Conservation (phyloP, 345 rosid genomes). For the Syzygium aromaticum region DNA sequence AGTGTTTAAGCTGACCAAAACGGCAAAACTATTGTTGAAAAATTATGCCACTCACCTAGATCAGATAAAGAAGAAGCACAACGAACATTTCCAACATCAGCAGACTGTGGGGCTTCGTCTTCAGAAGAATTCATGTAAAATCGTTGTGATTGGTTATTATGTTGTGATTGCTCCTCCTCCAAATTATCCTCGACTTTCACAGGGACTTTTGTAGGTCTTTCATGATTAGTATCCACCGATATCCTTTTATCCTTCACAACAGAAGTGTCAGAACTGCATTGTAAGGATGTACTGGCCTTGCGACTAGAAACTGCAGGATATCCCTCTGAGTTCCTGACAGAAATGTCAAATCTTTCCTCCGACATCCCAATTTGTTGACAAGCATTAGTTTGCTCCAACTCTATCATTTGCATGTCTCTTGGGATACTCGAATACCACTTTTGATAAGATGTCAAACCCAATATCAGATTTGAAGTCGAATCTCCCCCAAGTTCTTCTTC, state of each 20-base stretch:
- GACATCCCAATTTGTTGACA: slow-evolving; percentile 19
- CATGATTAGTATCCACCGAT: slow-evolving; percentile 6
- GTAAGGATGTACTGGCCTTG: slow-evolving; percentile 21
- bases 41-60: slow-evolving; percentile 43
- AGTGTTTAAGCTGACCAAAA: not conserved
- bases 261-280: slow-evolving; percentile 45
- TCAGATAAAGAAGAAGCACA: slow-evolving; percentile 27
- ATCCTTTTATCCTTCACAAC: slow-evolving; percentile 42
- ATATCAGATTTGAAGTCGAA: slow-evolving; percentile 34
- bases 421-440: slow-evolving; percentile 45
- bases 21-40: not conserved
- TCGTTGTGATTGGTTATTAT: not conserved
- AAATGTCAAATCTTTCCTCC: slow-evolving; percentile 13
- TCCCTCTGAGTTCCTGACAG: slow-evolving; percentile 15
- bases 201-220: slow-evolving; percentile 2
- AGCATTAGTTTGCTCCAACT: slow-evolving; percentile 6
- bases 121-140: slow-evolving; percentile 38
- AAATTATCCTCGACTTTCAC: slow-evolving; percentile 14
- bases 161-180: slow-evolving; percentile 13
- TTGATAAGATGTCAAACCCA: slow-evolving; percentile 59
- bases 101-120: slow-evolving; percentile 25
- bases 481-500: slow-evolving; percentile 33
- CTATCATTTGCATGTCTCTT: slow-evolving; percentile 30
- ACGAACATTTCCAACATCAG: slow-evolving; percentile 21
- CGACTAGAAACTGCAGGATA: slow-evolving; percentile 16